Evolutionary conservation across 1,284 basidiomycete species (phyloP).

Genomic region (Cryptococcus depauperatus): DNA sequence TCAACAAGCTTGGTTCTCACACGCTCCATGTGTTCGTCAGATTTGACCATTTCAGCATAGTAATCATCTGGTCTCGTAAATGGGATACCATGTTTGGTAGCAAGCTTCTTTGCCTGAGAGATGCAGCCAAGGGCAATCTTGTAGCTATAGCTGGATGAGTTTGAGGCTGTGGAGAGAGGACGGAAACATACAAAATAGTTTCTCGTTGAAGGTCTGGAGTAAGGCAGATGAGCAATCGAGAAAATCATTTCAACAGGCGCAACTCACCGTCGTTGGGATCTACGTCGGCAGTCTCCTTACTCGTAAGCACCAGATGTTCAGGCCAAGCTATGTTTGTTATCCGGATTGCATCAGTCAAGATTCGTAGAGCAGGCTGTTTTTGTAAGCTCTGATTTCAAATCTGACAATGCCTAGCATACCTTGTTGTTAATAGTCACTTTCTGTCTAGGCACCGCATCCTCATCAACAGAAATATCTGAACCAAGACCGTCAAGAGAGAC

Average conservation of each 20-base stretch:
- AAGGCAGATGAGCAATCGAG: background rate
- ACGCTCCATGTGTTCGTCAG: slow-evolving; percentile 94
- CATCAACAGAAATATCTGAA: slow-evolving; percentile 55
- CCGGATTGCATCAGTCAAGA: slow-evolving; percentile 69
- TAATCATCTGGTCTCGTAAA: slow-evolving; percentile 93
- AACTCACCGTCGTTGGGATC: slow-evolving; percentile 53
- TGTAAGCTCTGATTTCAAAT: background rate
- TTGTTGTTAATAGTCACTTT: slow-evolving; percentile 77
- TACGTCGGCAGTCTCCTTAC: slow-evolving; percentile 64
- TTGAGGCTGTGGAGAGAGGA: background rate
- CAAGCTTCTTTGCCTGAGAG: slow-evolving; percentile 63
- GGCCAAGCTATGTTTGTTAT: slow-evolving; percentile 74
- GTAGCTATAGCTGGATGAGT: slow-evolving; percentile 54
- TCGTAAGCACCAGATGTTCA: slow-evolving; percentile 69
- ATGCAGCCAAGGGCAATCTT: slow-evolving; percentile 86
- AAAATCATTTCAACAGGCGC: background rate
- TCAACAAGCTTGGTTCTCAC: slow-evolving; percentile 86
- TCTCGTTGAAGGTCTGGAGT: slow-evolving; percentile 76
- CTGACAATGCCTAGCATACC: slow-evolving; percentile 47
- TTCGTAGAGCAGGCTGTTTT: slow-evolving; percentile 63
- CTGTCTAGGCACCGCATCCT: slow-evolving; percentile 66
- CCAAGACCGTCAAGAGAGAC: slow-evolving; percentile 65
- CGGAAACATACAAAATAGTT: slow-evolving; percentile 74
- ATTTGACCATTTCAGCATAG: slow-evolving; percentile 99
- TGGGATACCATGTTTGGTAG: slow-evolving; percentile 61